phyloP scores from a whole-genome alignment of 139 green algal genomes.

The Nannochloris sp. region DNA sequence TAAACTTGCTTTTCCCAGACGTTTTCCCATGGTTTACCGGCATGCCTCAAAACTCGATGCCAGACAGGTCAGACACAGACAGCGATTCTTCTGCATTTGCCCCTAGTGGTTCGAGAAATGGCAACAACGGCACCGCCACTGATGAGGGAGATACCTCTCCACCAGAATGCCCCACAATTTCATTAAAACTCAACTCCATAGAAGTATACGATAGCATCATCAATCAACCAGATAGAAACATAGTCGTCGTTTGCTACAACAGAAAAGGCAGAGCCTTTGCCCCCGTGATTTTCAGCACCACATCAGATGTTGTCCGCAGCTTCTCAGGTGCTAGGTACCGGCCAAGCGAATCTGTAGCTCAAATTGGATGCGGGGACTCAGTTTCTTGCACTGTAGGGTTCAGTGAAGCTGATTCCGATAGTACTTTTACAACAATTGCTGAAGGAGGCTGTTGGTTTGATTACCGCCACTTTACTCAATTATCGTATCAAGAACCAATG shows the following conservation, averaged over 20 bases:
- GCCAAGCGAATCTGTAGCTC: neutral
- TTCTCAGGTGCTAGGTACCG: neutral
- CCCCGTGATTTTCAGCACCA: neutral
- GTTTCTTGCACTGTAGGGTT: neutral
- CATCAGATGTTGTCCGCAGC: neutral
- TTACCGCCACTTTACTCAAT: conserved; percentile 4
- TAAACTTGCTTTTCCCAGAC: too few species aligned
- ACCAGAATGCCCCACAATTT: neutral
- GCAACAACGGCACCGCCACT: too few species aligned
- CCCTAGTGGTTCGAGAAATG: too few species aligned
- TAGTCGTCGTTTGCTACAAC: neutral
- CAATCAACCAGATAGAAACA: neutral
- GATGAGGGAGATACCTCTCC: neutral
- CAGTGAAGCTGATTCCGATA: neutral
- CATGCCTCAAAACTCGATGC: too few species aligned
- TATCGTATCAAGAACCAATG: neutral
- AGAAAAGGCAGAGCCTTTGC: neutral
- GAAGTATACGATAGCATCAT: neutral
- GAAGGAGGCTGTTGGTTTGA: conserved; percentile 1
- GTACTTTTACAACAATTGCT: neutral
- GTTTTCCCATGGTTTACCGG: too few species aligned
- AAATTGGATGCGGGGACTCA: neutral
- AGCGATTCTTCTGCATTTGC: too few species aligned
- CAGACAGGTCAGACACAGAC: too few species aligned
- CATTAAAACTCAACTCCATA: neutral